Base-by-base conservation (phyloP, 2,329 filamentous ascomycete genomes). In the Aspergillus felis region DNA sequence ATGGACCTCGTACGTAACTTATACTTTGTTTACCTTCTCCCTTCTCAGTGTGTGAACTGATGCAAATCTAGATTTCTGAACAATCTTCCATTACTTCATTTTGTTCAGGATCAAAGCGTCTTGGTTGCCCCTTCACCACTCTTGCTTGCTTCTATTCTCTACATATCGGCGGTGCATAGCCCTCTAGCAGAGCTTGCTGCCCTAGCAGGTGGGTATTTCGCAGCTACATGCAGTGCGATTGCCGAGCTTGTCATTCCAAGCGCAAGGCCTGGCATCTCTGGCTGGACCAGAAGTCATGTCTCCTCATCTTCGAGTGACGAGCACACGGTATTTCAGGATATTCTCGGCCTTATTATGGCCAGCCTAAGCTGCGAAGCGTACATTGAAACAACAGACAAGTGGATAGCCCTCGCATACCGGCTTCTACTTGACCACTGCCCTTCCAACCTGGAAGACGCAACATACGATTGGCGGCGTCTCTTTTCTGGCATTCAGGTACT, bases 331-430 rank as follows among this genome's bases (percentile, higher is more conserved):
- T 70, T 68, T 20, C 64, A 68, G 14, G 58, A 70, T 25, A 70
- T 69, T 8, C 62, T 70, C 12, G 68, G 68, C 6, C 53, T 70
- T 8, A 64, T 70, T 7, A 70, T 70, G 68, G 68, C 68, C 17
- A 70, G 66, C 42, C 54, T 70, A n/a, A 65, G 68, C 50, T 70
- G 65, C 5, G 68, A 70, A 51, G 67, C 65, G 8, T 68, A 66
- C 49, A 58, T 70, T 14, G 60, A 64, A 41, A 57, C 65, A 0
- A 70, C 68, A 8, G 67, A 64, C 3, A 63, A 61, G n/a, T 70
- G 68, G 68, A 70, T 70, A 48, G 66, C 68, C 28, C 63, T 68
- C 48, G 67, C 64, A 1, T 70, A 70, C 46, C 65, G 68, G 24
- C 61, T 70, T 9, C 63, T 67, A 60, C 60, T 70, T 3, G 66